phyloP scores from a whole-genome alignment of 176 grass and related monocot genomes.

The Oryza australiensis region DNA sequence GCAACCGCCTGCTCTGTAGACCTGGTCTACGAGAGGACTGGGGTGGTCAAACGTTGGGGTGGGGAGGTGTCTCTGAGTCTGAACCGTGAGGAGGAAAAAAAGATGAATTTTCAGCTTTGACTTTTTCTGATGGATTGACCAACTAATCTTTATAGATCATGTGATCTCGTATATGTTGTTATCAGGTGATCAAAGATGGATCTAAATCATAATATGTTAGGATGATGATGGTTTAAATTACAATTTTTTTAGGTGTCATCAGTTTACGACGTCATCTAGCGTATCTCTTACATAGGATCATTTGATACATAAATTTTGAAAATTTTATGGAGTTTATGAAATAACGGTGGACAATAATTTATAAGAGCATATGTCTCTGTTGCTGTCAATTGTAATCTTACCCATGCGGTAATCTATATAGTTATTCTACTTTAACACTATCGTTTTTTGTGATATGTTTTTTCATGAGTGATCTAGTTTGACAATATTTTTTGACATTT shows the following conservation, averaged over 20 bases:
- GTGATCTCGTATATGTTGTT: background rate
- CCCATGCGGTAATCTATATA: too few species aligned
- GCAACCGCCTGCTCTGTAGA: background rate
- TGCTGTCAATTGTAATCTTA: background rate
- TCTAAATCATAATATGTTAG: background rate
- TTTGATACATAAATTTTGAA: too few species aligned
- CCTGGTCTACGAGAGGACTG: background rate
- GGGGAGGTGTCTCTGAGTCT: background rate
- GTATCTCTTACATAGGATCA: too few species aligned
- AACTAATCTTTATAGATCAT: background rate
- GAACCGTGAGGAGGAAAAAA: background rate
- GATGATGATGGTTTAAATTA: background rate
- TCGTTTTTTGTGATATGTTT: too few species aligned
- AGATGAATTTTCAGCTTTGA: background rate
- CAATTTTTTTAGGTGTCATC: too few species aligned
- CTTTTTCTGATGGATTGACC: background rate
- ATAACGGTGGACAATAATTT: background rate
- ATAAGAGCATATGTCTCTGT: background rate
- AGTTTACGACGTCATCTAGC: too few species aligned
- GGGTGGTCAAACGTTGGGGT: background rate
- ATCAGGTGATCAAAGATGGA: background rate
- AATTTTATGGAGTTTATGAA: background rate
- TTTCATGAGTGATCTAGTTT: too few species aligned
- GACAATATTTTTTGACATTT: too few species aligned
- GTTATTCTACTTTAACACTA: too few species aligned